phyloP scores from a whole-genome alignment of 305 asterid genomes.

The Fraxinus greggii region DNA sequence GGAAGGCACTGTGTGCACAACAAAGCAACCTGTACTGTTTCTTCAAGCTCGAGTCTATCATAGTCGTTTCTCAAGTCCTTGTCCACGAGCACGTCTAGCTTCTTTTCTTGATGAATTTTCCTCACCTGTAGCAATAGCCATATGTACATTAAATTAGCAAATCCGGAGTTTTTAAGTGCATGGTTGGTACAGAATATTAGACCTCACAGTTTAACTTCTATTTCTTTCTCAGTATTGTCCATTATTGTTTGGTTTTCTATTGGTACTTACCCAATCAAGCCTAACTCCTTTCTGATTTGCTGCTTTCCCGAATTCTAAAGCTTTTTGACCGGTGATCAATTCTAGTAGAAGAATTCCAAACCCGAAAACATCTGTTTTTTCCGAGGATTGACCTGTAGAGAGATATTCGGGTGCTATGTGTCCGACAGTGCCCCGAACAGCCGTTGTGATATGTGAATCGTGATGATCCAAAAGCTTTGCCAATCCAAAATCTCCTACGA shows the following conservation, averaged over 20 bases:
- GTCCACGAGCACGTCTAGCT: slow-evolving; percentile 73
- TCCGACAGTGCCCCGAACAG: slow-evolving; percentile 93
- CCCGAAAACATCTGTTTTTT: slow-evolving; percentile 90
- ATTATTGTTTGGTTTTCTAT: not conserved
- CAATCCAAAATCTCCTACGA: slow-evolving; percentile 92
- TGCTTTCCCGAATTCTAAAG: slow-evolving; percentile 86
- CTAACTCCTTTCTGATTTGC: slow-evolving; percentile 85
- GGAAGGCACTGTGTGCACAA: slow-evolving; percentile 88
- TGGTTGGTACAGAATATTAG: not conserved
- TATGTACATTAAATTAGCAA: not conserved
- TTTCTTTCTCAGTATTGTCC: not conserved
- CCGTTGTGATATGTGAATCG: slow-evolving; percentile 86
- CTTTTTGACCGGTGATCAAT: slow-evolving; percentile 83
- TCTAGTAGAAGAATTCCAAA: slow-evolving; percentile 85
- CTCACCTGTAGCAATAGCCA: slow-evolving; percentile 46
- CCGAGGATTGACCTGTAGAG: slow-evolving; percentile 88
- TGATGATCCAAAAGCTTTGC: slow-evolving; percentile 94
- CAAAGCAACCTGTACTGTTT: slow-evolving; percentile 79
- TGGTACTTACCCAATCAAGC: slow-evolving; percentile 87
- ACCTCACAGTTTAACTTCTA: not conserved
- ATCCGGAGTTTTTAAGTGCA: not conserved
- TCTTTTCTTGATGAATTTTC: slow-evolving; percentile 82
- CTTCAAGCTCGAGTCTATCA: slow-evolving; percentile 77
- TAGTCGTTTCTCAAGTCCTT: slow-evolving; percentile 59
- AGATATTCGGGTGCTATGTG: slow-evolving; percentile 88